Conservation (phyloP, 257 asterid genomes). For the Solanum chilense region DNA sequence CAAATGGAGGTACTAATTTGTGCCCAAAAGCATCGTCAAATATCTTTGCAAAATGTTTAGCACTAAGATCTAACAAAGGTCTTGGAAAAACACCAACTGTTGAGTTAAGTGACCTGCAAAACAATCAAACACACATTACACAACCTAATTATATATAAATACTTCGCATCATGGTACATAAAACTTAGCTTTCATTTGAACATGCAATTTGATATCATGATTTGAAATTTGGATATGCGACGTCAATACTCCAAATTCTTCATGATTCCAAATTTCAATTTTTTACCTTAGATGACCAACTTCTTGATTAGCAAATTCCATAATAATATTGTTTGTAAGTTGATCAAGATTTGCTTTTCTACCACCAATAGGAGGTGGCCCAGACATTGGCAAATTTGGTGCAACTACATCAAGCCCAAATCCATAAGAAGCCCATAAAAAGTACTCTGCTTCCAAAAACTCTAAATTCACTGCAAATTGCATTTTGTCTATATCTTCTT, state of each 20-base stretch:
- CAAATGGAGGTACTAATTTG: constrained; percentile 29
- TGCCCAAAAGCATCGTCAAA: constrained; percentile 33
- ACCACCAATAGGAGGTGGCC: constrained; percentile 38
- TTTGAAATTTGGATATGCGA: neutral
- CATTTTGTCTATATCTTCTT: constrained; percentile 14
- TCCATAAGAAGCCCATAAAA: constrained; percentile 24
- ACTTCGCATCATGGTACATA: neutral
- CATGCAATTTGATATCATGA: neutral
- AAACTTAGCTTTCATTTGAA: neutral
- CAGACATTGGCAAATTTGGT: constrained; percentile 18
- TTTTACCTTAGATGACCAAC: constrained; percentile 22
- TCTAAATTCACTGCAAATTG: constrained; percentile 38
- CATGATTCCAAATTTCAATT: neutral
- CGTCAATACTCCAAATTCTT: neutral
- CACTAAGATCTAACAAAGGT: constrained; percentile 33
- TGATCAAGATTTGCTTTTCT: constrained; percentile 30
- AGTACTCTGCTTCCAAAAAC: constrained; percentile 34
- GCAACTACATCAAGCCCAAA: constrained; percentile 29
- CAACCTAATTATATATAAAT: neutral
- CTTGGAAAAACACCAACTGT: constrained; percentile 33
- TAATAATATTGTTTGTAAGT: neutral
- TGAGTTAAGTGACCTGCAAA: constrained; percentile 24
- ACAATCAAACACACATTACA: neutral
- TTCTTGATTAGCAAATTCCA: constrained; percentile 30
- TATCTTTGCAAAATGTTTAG: constrained; percentile 20